These are phyloP conservation scores for Dendryphion nanum DNA, from an alignment of 2,329 filamentous ascomycete genomes.

Conservation along the genomic window DNA sequence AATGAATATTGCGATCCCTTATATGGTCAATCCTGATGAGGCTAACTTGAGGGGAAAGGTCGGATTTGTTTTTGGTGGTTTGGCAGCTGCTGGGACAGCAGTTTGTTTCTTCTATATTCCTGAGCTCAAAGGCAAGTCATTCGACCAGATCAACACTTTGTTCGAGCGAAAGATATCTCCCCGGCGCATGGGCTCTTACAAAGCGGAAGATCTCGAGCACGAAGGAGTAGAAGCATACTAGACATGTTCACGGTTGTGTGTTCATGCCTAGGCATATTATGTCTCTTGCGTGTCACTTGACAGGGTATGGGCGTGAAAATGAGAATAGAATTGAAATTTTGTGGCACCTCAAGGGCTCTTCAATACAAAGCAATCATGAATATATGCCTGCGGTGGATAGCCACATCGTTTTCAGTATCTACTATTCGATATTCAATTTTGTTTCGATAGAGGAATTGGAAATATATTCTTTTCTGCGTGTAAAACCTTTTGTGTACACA, in stretches of 20 bases:
- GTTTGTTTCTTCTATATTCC: conserved; percentile 39
- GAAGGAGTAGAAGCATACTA: background rate
- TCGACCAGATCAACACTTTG: conserved; percentile 41
- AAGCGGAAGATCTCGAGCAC: background rate
- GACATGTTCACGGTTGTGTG: no score
- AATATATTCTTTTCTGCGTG: no score
- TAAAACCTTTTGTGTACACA: no score
- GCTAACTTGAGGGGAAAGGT: conserved; percentile 40
- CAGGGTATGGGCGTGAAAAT: background rate
- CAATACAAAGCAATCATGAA: no score
- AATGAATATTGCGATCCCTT: conserved; percentile 35
- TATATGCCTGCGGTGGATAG: no score
- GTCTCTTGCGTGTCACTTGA: no score
- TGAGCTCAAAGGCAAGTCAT: conserved; percentile 39
- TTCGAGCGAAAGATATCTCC: conserved; percentile 29
- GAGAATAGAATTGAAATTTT: background rate
- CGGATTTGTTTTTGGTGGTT: conserved; percentile 40
- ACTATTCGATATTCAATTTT: no score
- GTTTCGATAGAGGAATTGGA: no score
- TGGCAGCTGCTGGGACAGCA: conserved; percentile 25
- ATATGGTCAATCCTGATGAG: conserved; percentile 41
- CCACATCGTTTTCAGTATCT: no score
- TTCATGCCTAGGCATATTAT: no score
- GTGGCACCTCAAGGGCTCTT: no score
- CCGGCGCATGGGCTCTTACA: conserved; percentile 11